phyloP scores from a whole-genome alignment of 2,329 filamentous ascomycete genomes.

The Alternaria sp. region DNA sequence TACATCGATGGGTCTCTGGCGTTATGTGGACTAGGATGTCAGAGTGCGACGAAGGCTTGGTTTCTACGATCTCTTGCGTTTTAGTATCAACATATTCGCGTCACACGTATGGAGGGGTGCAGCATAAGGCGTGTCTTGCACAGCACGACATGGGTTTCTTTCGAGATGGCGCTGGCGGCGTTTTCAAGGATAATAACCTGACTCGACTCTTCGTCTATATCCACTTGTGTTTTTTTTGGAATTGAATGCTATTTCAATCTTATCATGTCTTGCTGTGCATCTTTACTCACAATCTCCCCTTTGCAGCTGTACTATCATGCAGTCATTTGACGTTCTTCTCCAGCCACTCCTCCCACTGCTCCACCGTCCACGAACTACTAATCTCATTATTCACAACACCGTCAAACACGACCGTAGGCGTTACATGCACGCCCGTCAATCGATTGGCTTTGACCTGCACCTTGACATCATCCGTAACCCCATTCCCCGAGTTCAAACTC shows the following conservation, averaged over 20 bases:
- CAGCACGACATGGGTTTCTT: constrained; percentile 8
- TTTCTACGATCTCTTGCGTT: background rate
- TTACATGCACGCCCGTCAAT: constrained; percentile 84
- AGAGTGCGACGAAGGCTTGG: constrained; percentile 5
- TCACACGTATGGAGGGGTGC: constrained; percentile 4
- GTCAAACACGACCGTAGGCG: constrained; percentile 88
- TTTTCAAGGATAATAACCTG: constrained; percentile 10
- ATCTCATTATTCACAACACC: constrained; percentile 82
- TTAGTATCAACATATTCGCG: constrained; percentile 1
- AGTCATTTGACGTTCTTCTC: constrained; percentile 67
- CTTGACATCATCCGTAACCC: constrained; percentile 85
- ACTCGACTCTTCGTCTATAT: constrained; percentile 10
- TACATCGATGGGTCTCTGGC: constrained; percentile 8
- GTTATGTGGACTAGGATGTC: constrained; percentile 12
- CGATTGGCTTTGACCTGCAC: constrained; percentile 80
- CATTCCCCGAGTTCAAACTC: constrained; percentile 78
- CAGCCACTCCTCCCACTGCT: constrained; percentile 89
- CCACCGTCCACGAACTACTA: constrained; percentile 76
- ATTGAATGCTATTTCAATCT: constrained; percentile 3
- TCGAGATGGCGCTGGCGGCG: constrained; percentile 5
- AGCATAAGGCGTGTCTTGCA: constrained; percentile 12
- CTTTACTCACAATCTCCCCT: background rate
- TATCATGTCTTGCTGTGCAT: background rate
- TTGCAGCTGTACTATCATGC: background rate
- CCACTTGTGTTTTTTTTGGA: constrained; percentile 7